These are phyloP conservation scores for Odonthalia washingtoniensis DNA, from an alignment of 31 red algal genomes.

Conservation along the genomic window DNA sequence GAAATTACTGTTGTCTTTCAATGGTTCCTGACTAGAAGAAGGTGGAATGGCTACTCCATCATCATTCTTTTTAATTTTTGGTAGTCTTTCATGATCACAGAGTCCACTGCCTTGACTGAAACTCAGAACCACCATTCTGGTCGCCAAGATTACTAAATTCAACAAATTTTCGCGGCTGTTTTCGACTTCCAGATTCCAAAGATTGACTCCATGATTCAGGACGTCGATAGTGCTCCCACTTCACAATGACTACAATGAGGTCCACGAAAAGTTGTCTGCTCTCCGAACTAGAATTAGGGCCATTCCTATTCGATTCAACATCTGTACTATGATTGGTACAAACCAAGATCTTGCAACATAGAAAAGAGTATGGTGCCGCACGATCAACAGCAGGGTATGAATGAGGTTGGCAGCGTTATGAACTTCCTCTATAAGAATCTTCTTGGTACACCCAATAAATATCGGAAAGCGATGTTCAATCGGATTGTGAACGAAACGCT, in stretches of 20 bases:
- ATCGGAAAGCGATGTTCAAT: slow-evolving; percentile 83
- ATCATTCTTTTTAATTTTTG: slow-evolving; percentile 50
- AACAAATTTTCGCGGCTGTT: no score
- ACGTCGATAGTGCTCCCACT: slow-evolving; percentile 78
- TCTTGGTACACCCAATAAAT: slow-evolving; percentile 97
- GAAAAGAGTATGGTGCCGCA: slow-evolving; percentile 84
- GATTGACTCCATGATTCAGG: neutral
- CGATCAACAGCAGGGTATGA: slow-evolving; percentile 94
- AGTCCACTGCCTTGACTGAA: no score
- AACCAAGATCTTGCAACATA: slow-evolving; percentile 79
- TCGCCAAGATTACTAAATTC: no score
- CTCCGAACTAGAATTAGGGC: slow-evolving; percentile 67
- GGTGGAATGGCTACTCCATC: slow-evolving; percentile 63
- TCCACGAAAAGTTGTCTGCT: slow-evolving; percentile 86
- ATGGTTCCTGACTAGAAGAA: neutral
- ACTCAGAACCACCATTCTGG: no score
- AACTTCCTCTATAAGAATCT: slow-evolving; percentile 95
- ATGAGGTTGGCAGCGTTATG: slow-evolving; percentile 84
- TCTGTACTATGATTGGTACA: no score
- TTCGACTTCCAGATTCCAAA: no score
- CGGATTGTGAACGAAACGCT: slow-evolving; percentile 75
- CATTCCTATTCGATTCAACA: slow-evolving; percentile 75
- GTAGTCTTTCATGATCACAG: slow-evolving; percentile 53
- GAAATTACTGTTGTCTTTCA: slow-evolving; percentile 62
- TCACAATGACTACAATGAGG: slow-evolving; percentile 85